These are phyloP conservation scores for Elongisporangium undulatum DNA, from an alignment of 352 stramenopile genomes.

Conservation along the genomic window DNA sequence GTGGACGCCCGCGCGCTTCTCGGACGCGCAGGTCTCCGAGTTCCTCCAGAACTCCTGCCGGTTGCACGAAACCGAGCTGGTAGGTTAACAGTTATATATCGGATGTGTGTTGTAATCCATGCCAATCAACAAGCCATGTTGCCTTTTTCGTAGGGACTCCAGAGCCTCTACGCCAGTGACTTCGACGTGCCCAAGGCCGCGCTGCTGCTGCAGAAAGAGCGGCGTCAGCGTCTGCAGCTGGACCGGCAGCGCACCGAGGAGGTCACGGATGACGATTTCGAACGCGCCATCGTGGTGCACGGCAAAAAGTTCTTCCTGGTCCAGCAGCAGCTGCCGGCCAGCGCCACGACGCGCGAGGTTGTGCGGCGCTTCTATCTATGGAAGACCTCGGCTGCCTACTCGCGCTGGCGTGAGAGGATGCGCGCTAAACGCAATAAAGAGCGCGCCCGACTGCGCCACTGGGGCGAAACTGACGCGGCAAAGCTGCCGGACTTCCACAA, in stretches of 20 bases:
- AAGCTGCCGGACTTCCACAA: constrained; percentile 51
- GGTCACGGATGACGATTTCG: constrained; percentile 36
- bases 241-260: constrained; percentile 16
- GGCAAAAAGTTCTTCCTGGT: constrained; percentile 65
- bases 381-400: constrained; percentile 55
- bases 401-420: constrained; percentile 35
- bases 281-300: constrained; percentile 28
- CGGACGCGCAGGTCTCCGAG: constrained; percentile 34
- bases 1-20: constrained; percentile 11
- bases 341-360: constrained; percentile 36
- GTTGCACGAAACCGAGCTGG: constrained; percentile 50
- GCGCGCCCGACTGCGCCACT: constrained; percentile 31
- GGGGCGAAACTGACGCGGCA: constrained; percentile 32
- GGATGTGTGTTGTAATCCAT: not conserved
- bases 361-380: constrained; percentile 65
- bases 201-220: constrained; percentile 27
- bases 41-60: constrained; percentile 44
- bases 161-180: constrained; percentile 51
- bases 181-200: constrained; percentile 41
- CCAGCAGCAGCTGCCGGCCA: constrained; percentile 39
- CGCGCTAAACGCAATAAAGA: constrained; percentile 42
- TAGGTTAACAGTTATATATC: constrained; percentile 15
- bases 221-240: constrained; percentile 19
- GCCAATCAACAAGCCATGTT: constrained; percentile 1
- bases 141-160: constrained; percentile 35